Percentiles rank a stretch among this genome's conserved stretches.
Conservation (phyloP, 1,139 yeast species). For the Pichia sp. region DNA sequence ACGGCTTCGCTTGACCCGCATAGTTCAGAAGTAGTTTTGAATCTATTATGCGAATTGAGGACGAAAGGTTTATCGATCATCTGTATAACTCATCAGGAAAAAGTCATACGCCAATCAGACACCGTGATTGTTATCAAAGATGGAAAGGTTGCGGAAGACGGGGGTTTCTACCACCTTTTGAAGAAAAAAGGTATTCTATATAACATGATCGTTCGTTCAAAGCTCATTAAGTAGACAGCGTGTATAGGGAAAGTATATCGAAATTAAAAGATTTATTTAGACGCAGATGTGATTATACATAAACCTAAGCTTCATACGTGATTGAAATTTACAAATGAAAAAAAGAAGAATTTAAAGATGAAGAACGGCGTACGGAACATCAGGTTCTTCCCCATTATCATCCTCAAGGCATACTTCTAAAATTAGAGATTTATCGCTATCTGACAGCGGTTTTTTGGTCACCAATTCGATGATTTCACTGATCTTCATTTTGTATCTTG, state of each 20-base stretch:
- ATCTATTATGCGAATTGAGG: conserved; percentile 37
- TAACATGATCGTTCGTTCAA: conserved; percentile 21
- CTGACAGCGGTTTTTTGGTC: conserved; percentile 78
- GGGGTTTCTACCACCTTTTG: conserved; percentile 38
- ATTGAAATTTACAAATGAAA: not conserved
- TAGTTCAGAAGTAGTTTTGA: conserved; percentile 41
- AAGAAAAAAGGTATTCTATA: conserved; percentile 27
- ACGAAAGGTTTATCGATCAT: conserved; percentile 38
- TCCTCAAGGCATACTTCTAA: conserved; percentile 94
- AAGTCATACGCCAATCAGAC: conserved; percentile 50
- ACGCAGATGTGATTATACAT: not conserved
- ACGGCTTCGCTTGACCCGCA: conserved; percentile 73
- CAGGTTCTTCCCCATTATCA: conserved; percentile 89
- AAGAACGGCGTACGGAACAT: conserved; percentile 78
- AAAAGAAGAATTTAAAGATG: conserved; percentile 34
- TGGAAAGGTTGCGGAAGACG: conserved; percentile 44
- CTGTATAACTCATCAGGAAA: conserved; percentile 56
- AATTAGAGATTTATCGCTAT: conserved; percentile 69
- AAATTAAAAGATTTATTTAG: not conserved
- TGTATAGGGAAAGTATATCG: not conserved
- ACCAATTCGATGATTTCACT: conserved; percentile 76
- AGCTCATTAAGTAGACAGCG: not conserved
- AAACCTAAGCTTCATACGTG: not conserved
- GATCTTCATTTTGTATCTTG: conserved; percentile 63
- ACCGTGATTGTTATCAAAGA: conserved; percentile 40